phyloP scores from a whole-genome alignment of 805 yeast species.

The Ogataea nakhonphanomensis region DNA sequence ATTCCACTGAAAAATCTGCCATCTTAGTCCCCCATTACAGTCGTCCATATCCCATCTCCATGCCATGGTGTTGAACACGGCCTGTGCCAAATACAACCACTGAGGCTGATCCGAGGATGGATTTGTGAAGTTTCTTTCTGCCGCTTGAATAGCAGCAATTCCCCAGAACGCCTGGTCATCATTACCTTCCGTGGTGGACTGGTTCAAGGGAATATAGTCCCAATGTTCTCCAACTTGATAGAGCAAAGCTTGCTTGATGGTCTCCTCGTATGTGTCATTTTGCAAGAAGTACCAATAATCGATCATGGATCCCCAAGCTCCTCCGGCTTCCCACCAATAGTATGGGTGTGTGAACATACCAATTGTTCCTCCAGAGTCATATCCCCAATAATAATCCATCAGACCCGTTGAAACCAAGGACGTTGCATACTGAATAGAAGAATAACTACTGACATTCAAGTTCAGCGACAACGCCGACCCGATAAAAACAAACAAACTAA shows the following conservation, averaged over 20 bases:
- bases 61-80: slow-evolving; percentile 88
- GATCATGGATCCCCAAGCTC: slow-evolving; percentile 84
- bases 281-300: slow-evolving; percentile 73
- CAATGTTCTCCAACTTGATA: slow-evolving; percentile 71
- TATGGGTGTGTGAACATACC: slow-evolving; percentile 90
- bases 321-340: slow-evolving; percentile 99
- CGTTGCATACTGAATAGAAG: slow-evolving; percentile 50
- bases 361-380: slow-evolving; percentile 64
- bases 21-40: slow-evolving; percentile 89
- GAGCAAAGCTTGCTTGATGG: slow-evolving; percentile 58
- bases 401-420: slow-evolving; percentile 55
- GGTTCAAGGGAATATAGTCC: slow-evolving; percentile 84
- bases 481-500: slow-evolving; percentile 2
- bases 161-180: slow-evolving; percentile 99
- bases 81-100: slow-evolving; percentile 85
- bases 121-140: slow-evolving; percentile 79
- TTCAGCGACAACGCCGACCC: slow-evolving; percentile 18
- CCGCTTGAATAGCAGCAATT: slow-evolving; percentile 85
- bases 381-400: slow-evolving; percentile 66
- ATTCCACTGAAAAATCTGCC: slow-evolving; percentile 97
- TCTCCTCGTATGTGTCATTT: slow-evolving; percentile 60
- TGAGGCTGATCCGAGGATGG: slow-evolving; percentile 59
- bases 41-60: slow-evolving; percentile 72
- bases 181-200: slow-evolving; percentile 90
- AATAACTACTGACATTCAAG: slow-evolving; percentile 37